Base-by-base conservation (phyloP, 1,284 basidiomycete genomes). In the Pseudozyma flocculosa region DNA sequence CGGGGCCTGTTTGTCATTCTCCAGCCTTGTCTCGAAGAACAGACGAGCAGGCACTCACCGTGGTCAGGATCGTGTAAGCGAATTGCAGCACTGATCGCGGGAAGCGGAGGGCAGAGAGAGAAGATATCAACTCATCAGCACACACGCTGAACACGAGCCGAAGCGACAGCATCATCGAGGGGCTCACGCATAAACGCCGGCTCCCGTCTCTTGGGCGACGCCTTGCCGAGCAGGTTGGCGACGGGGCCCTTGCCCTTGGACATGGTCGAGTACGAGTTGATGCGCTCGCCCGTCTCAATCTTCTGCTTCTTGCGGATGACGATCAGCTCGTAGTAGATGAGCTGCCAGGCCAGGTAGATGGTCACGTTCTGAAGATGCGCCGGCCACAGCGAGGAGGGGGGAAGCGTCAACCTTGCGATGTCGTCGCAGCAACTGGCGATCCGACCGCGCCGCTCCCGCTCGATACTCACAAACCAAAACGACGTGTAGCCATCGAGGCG, bases 41-140 rank as follows among this genome's bases (percentile, higher is more conserved):
- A 29, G 26, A 5, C 26, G 26, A 29, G 18, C 4, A 15, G 5
- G 22, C 5, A 52, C 44, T 26, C 30, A 45, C 43, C 78, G 91
- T 90, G 17, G 90, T 93, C 40, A 93, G 79, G 45, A 94, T 80
- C 21, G 87, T 85, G 75, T 95, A 96, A 18, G 87, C 91, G 89
- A 70, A 56, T 22, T 66, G 69, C 7, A 62, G 38, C 32, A 59
- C 59, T 59, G 46, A 18, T 22, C 18, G 24, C 23, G 5, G 2
- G 9, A 30, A 17, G 15, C n/a, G 32, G 32, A 17, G n/a, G n/a
- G n/a, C n/a, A n/a, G n/a, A n/a, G 18, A 17, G 11, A 11, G 13
- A 4, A 15, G 26, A 11, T 23, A 22, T 45, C n/a, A 38, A 21
- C n/a, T n/a, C 2, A 18, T 14, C 19, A 17, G 15, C 18, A 7